Percentiles rank a stretch among this genome's conserved stretches.
Conservation (phyloP, 208 protist species). For the Trypanosomatidae sp. region DNA sequence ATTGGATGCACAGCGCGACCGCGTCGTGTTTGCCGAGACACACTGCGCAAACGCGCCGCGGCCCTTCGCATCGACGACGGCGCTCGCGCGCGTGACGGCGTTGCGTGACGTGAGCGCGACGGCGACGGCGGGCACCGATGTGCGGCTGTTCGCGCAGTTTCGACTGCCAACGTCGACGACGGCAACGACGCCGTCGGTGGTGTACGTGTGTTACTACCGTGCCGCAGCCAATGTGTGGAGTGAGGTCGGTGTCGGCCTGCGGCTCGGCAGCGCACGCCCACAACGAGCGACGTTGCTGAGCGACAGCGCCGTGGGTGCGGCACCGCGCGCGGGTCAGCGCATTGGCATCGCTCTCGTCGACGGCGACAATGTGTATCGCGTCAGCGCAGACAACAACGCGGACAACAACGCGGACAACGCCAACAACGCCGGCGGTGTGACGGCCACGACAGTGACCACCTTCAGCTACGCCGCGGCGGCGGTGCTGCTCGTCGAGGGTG, state of each 20-base stretch:
- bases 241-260: slow-evolving; percentile 33
- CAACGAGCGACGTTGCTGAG: slow-evolving; percentile 14
- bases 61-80: slow-evolving; percentile 14
- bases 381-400: too few relatives aligned
- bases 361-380: too few relatives aligned
- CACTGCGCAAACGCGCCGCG: slow-evolving; percentile 19
- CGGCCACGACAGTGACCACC: slow-evolving; percentile 1
- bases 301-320: slow-evolving; percentile 5
- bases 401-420: neutral
- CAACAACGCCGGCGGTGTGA: neutral
- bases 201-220: slow-evolving; percentile 59
- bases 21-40: slow-evolving; percentile 52
- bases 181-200: neutral
- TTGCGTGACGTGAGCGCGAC: slow-evolving; percentile 8
- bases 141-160: slow-evolving; percentile 67
- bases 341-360: slow-evolving; percentile 30
- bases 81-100: slow-evolving; percentile 16
- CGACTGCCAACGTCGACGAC: neutral
- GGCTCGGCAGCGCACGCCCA: slow-evolving; percentile 26
- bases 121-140: slow-evolving; percentile 12
- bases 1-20: slow-evolving; percentile 30
- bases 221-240: slow-evolving; percentile 26
- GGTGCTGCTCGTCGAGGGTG: slow-evolving; percentile 14
- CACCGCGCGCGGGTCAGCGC: slow-evolving; percentile 63
- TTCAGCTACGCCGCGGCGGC: slow-evolving; percentile 17